phyloP scores from a whole-genome alignment of 306 rosid species.

The Pachyrhizus erosus region DNA sequence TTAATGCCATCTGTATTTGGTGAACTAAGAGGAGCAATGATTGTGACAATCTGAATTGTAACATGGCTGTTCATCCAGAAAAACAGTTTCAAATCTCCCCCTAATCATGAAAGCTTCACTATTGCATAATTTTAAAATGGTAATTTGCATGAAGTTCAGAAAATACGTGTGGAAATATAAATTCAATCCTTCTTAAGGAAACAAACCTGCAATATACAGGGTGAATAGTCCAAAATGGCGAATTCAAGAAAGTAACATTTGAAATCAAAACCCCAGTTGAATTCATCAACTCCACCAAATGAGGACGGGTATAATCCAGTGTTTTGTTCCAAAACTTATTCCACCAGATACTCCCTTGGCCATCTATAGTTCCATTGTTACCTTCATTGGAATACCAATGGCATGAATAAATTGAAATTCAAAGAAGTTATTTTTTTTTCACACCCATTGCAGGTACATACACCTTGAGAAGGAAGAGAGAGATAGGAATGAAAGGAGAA shows the following conservation, averaged over 20 bases:
- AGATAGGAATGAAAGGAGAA: background rate
- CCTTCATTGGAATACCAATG: slow-evolving; percentile 58
- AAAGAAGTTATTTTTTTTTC: background rate
- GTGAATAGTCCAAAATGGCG: slow-evolving; percentile 86
- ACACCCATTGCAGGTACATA: background rate
- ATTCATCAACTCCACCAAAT: slow-evolving; percentile 77
- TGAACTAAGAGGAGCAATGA: slow-evolving; percentile 70
- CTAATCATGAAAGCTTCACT: slow-evolving; percentile 56
- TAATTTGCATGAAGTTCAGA: slow-evolving; percentile 23
- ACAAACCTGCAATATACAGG: slow-evolving; percentile 89
- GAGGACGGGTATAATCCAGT: slow-evolving; percentile 73
- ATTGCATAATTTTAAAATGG: slow-evolving; percentile 50
- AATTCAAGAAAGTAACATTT: slow-evolving; percentile 67
- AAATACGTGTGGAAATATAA: slow-evolving; percentile 33
- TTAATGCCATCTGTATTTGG: slow-evolving; percentile 82
- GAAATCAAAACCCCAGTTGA: slow-evolving; percentile 71
- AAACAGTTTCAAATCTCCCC: slow-evolving; percentile 57
- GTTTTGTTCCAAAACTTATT: slow-evolving; percentile 62
- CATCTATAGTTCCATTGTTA: slow-evolving; percentile 71
- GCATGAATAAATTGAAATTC: slow-evolving; percentile 39
- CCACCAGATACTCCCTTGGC: slow-evolving; percentile 89
- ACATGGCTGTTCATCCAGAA: slow-evolving; percentile 74
- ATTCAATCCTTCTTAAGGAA: slow-evolving; percentile 35
- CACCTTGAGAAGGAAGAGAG: background rate
- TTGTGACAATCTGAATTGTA: slow-evolving; percentile 63